Percentiles rank a stretch among this genome's conserved stretches.
phyloP scores from a whole-genome alignment of 2,329 filamentous ascomycete species.

The Stachybotrys chartarum region DNA sequence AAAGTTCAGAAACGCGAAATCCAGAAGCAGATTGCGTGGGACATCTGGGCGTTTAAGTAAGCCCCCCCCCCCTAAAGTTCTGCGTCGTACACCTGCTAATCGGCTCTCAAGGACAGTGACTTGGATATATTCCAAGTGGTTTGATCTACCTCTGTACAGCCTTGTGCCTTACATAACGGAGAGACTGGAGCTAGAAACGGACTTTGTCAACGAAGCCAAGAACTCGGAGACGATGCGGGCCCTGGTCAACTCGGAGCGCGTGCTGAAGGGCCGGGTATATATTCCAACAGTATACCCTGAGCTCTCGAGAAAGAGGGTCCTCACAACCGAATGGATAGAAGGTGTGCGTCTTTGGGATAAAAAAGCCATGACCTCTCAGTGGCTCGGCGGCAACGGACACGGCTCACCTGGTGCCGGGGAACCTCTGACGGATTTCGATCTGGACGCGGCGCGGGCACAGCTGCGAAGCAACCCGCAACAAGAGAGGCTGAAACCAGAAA shows the following conservation, averaged over 20 bases:
- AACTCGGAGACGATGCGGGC: constrained; percentile 81
- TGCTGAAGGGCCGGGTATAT: constrained; percentile 75
- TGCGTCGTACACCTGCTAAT: neutral
- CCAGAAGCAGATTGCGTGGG: constrained; percentile 82
- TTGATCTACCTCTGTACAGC: constrained; percentile 87
- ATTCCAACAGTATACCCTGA: constrained; percentile 80
- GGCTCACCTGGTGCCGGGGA: constrained; percentile 73
- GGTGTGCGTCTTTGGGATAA: constrained; percentile 91
- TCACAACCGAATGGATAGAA: constrained; percentile 98
- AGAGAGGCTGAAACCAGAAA: constrained; percentile 69
- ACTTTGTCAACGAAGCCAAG: constrained; percentile 85
- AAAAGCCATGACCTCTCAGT: constrained; percentile 65
- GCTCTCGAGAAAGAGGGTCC: constrained; percentile 72
- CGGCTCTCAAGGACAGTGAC: constrained; percentile 58
- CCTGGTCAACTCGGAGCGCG: constrained; percentile 67
- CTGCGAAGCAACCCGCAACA: constrained; percentile 44
- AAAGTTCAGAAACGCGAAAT: constrained; percentile 98
- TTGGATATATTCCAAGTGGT: constrained; percentile 76
- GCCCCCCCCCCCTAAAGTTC: constrained; percentile 14
- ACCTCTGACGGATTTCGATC: constrained; percentile 46
- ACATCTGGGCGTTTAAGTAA: constrained; percentile 90
- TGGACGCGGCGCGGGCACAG: constrained; percentile 35
- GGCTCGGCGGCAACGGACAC: constrained; percentile 69
- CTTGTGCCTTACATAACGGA: constrained; percentile 91
- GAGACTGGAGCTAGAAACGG: constrained; percentile 85